Evolutionary conservation across 495 filamentous ascomycete genomes (phyloP), one percentile per base, ranked within the genome.

Genomic region (Daldinia bambusicola): DNA sequence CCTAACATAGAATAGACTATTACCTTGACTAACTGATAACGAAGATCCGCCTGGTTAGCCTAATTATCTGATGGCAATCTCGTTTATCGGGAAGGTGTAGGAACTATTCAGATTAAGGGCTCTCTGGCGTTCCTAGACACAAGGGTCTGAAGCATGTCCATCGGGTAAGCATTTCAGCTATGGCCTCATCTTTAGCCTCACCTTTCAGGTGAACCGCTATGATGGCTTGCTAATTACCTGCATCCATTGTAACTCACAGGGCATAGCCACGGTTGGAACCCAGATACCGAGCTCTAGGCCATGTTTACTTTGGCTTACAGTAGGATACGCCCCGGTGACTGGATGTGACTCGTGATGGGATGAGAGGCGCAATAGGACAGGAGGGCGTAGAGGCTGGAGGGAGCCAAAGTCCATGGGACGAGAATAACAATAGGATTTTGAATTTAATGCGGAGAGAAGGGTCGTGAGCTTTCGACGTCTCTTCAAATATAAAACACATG

Each of bases 311-410:
- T 16, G 6, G 7, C 50, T 32, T 8, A 10, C 12, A 53, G 10
- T 30, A 32, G 26, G 30, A 31, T 32, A 32, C 22, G 14, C 12
- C 50, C 9, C 50, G 50, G 50, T 32, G 50, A 53, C 14, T 0
- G 50, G 50, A 31, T 52, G 22, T 14, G 26, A 52, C 50, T 52
- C 50, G 50, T 52, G 50, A 52, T n/a, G 13, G 30, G 50, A 53
- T 53, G 50, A 1, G 50, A 16, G 50, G 50, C 50, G 50, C 50
- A 53, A 53, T 53, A 53, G 26, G 50, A 32, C 30, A 0, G 9
- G 50, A 53, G 50, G 50, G 50, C 5, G 26, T 32, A 53, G 6
- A 0, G 26, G 13, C 22, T 26, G 13, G 30, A 18, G 13, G 8
- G 26, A 5, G n/a, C 26, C 22, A 53, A 16, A 5, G 5, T 31